These are phyloP conservation scores for Tetracladium setigerum DNA, from an alignment of 495 filamentous ascomycete genomes.

Conservation along the genomic window DNA sequence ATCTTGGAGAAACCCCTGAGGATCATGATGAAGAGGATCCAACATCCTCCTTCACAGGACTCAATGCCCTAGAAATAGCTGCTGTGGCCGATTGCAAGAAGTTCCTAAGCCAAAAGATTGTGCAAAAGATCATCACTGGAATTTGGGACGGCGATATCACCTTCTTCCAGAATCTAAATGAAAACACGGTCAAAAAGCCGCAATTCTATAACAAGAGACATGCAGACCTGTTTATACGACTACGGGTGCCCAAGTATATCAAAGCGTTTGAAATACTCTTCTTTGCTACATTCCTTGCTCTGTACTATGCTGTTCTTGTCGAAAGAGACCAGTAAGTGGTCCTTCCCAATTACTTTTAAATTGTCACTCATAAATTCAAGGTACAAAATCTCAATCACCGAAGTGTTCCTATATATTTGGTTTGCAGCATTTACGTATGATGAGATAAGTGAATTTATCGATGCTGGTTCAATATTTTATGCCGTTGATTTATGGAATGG, in stretches of 20 bases:
- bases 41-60: constrained; percentile 59
- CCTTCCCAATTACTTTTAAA: not conserved
- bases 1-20: constrained; percentile 13
- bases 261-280: constrained; percentile 86
- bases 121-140: constrained; percentile 81
- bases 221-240: constrained; percentile 74
- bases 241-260: constrained; percentile 86
- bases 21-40: constrained; percentile 43
- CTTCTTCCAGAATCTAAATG: constrained; percentile 80
- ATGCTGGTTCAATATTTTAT: constrained; percentile 81
- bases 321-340: constrained; percentile 35
- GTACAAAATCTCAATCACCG: constrained; percentile 37
- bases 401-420: constrained; percentile 54
- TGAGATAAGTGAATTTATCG: constrained; percentile 72
- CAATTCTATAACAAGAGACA: constrained; percentile 69
- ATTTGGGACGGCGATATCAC: constrained; percentile 91
- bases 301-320: constrained; percentile 82
- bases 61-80: constrained; percentile 88
- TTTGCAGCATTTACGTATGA: constrained; percentile 85
- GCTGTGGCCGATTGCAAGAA: constrained; percentile 83
- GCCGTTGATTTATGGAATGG: constrained; percentile 83
- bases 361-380: constrained; percentile 8
- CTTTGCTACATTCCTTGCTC: constrained; percentile 68
- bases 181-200: constrained; percentile 71
- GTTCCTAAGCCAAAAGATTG: constrained; percentile 76